Evolutionary conservation across 169 alveolate species (phyloP), one percentile per base, ranked within the genome.

Genomic region (Plasmodium yoelii): DNA sequence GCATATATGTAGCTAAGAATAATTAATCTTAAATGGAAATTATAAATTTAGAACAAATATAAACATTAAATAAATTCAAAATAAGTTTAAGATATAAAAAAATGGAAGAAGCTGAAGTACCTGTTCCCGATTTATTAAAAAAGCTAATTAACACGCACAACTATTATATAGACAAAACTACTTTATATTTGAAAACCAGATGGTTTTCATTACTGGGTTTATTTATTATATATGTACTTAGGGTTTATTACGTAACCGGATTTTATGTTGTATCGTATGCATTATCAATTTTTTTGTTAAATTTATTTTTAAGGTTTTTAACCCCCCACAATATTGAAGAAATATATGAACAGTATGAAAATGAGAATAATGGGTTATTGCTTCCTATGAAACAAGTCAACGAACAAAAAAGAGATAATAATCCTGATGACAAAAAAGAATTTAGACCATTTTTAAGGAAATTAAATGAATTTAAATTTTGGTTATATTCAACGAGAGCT

Each of bases 371-470:
- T 19, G 96, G 96, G 13, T 89, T 93, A 47, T 92, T 92, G 46
- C 87, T 93, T 49, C 96, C 96, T n/a, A 67, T 77, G 67, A 80
- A 73, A 61, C 87, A 86, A 44, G 47, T 75, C 51, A 39, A 39
- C 28, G 87, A 72, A 69, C 56, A 39, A 59, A 73, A 86, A 73
- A 64, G 53, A 69, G 75, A 56, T 42, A 73, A 63, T 42, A 65
- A 86, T 49, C 44, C 61, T 18, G 94, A 75, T 53, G 89, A 90
- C 59, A 91, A 80, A 72, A 91, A 92, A 82, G 98, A 97, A 70
- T 97, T 95, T 88, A 94, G 94, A 91, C 98, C 98, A 13, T 97
- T 97, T 73, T 82, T 95, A 77, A 87, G 98, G 46, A 95, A 96
- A 87, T 73, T 97, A 82, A 92, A 94, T 73, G 98, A 97, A 92